Conservation (phyloP, 768 basidiomycete species). For the button mushroom (Agaricus bisporus) region DNA sequence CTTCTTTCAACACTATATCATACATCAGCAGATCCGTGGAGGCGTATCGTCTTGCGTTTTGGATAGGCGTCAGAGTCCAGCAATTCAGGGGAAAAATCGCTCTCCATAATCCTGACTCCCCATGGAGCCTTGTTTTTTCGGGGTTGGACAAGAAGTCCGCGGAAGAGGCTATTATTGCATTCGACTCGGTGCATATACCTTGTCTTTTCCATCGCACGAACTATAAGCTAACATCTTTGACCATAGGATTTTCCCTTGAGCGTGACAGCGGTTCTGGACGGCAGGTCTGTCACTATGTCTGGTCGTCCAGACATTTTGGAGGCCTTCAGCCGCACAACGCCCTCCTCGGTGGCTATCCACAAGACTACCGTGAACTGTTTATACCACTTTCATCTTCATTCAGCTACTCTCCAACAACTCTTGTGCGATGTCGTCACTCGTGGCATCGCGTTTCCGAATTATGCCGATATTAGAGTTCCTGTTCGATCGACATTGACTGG, state of each 20-base stretch:
- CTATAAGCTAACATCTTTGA: slow-evolving; percentile 10
- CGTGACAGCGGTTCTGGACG: slow-evolving; percentile 45
- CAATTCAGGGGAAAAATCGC: slow-evolving; percentile 17
- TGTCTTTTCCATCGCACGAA: slow-evolving; percentile 1
- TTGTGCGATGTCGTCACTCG: slow-evolving; percentile 33
- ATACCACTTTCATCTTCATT: slow-evolving; percentile 37
- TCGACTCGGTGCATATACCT: slow-evolving; percentile 12
- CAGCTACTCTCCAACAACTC: slow-evolving; percentile 25
- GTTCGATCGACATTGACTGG: slow-evolving; percentile 39
- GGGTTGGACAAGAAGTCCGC: slow-evolving; percentile 18
- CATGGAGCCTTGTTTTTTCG: slow-evolving; percentile 40
- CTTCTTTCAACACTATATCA: slow-evolving; percentile 31
- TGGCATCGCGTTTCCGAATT: slow-evolving; percentile 40
- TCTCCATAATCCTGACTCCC: slow-evolving; percentile 17
- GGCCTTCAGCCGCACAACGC: slow-evolving; percentile 32
- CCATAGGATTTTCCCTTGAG: slow-evolving; percentile 24
- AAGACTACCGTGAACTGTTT: slow-evolving; percentile 39
- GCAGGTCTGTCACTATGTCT: slow-evolving; percentile 43
- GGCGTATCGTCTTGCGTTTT: slow-evolving; percentile 44
- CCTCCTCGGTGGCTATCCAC: slow-evolving; percentile 28
- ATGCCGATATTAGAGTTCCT: slow-evolving; percentile 33
- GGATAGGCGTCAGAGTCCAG: slow-evolving; percentile 45
- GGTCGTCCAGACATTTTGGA: slow-evolving; percentile 43
- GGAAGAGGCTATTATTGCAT: slow-evolving; percentile 16
- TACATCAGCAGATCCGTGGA: slow-evolving; percentile 42